Percentiles rank a stretch among this genome's conserved stretches.
Evolutionary conservation across 805 yeast species (phyloP).

Genomic region (Nakazawaea holstii): DNA sequence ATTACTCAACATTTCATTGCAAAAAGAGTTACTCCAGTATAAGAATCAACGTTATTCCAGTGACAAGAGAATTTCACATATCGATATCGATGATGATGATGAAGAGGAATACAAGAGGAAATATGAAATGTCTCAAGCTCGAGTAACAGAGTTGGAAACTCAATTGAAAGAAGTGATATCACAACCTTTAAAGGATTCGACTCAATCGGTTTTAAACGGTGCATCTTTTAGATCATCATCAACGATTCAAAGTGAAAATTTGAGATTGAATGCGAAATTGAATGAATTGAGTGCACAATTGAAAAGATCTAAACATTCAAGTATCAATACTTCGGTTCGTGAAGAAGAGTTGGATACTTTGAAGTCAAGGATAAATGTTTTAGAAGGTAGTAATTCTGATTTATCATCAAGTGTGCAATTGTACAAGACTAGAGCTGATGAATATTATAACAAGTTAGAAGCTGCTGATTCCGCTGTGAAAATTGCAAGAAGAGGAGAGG

Average conservation of each 20-base stretch:
- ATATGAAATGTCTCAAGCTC: slow-evolving; percentile 41
- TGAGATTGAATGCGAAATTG: slow-evolving; percentile 27
- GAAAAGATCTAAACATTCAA: slow-evolving; percentile 22
- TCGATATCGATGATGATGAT: slow-evolving; percentile 22
- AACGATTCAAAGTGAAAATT: slow-evolving; percentile 25
- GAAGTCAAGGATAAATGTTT: slow-evolving; percentile 51
- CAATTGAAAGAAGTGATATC: slow-evolving; percentile 26
- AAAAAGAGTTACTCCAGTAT: slow-evolving; percentile 27
- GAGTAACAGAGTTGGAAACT: slow-evolving; percentile 33
- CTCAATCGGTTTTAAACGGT: slow-evolving; percentile 12
- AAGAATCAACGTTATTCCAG: slow-evolving; percentile 17
- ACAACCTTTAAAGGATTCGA: slow-evolving; percentile 24
- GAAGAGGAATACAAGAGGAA: slow-evolving; percentile 36
- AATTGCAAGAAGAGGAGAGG: slow-evolving; percentile 59
- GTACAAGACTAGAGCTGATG: slow-evolving; percentile 69
- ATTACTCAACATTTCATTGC: slow-evolving; percentile 25
- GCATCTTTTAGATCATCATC: slow-evolving; percentile 10
- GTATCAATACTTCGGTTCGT: slow-evolving; percentile 20
- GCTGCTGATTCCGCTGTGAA: slow-evolving; percentile 70
- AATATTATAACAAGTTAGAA: slow-evolving; percentile 67
- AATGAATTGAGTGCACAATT: slow-evolving; percentile 29
- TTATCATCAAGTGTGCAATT: slow-evolving; percentile 49
- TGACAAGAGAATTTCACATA: slow-evolving; percentile 17
- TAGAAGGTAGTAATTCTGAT: slow-evolving; percentile 51
- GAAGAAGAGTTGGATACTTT: slow-evolving; percentile 36